Evolutionary conservation across 2,329 filamentous ascomycete genomes (phyloP).

Genomic region (Aspergillus sp.): DNA sequence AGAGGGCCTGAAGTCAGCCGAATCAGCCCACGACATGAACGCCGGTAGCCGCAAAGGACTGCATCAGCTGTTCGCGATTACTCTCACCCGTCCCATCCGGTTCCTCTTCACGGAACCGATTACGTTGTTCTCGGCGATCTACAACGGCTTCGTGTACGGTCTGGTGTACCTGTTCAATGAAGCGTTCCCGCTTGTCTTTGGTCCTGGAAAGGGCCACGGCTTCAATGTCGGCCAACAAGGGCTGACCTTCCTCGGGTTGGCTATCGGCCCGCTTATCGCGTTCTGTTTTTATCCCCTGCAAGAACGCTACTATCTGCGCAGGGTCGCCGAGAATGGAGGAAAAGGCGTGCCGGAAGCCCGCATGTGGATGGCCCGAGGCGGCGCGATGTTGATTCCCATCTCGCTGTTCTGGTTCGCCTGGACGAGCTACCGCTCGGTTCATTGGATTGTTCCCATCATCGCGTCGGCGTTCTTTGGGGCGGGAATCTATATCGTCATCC

Average conservation of each 20-base stretch:
- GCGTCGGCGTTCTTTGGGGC: slow-evolving; percentile 66
- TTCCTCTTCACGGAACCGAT: slow-evolving; percentile 32
- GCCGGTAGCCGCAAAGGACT: slow-evolving; percentile 59
- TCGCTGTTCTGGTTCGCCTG: slow-evolving; percentile 69
- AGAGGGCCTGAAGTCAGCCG: slow-evolving; percentile 61
- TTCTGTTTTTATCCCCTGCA: slow-evolving; percentile 55
- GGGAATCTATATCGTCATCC: slow-evolving; percentile 70
- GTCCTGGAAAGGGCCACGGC: slow-evolving; percentile 60
- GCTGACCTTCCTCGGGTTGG: slow-evolving; percentile 60
- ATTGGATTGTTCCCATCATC: slow-evolving; percentile 68
- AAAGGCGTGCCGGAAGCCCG: slow-evolving; percentile 61
- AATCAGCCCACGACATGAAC: slow-evolving; percentile 42
- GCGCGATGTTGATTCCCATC: slow-evolving; percentile 60
- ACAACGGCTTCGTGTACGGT: slow-evolving; percentile 66
- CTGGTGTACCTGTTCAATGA: slow-evolving; percentile 77
- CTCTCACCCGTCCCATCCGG: slow-evolving; percentile 62
- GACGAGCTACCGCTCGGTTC: slow-evolving; percentile 59
- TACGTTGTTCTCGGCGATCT: slow-evolving; percentile 26
- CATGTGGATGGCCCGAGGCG: slow-evolving; percentile 64
- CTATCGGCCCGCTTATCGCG: slow-evolving; percentile 63
- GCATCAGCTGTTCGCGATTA: slow-evolving; percentile 69
- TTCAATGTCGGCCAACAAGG: slow-evolving; percentile 50
- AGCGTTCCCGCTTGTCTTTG: slow-evolving; percentile 66
- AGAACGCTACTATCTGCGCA: slow-evolving; percentile 40
- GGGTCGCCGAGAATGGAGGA: slow-evolving; percentile 46